Percentiles rank a stretch among this genome's conserved stretches.
Conservation (phyloP, 106 monocot genomes). For the Apostasia ramifera region DNA sequence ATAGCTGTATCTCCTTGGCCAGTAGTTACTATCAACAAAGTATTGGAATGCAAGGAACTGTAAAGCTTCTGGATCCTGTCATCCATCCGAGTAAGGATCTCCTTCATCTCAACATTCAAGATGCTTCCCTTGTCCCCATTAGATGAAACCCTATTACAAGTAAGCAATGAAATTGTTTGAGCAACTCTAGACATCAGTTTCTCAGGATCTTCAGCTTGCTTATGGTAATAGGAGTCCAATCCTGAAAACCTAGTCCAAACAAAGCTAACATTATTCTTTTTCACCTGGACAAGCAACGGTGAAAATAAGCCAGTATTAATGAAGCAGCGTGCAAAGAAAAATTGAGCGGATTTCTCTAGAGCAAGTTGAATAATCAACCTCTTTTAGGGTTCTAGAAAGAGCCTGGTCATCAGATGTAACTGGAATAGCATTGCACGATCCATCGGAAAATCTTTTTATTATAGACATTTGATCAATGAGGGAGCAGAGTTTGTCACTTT, state of each 20-base stretch:
- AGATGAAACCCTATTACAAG: not conserved
- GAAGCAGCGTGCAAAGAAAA: not conserved
- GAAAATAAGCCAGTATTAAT: not conserved
- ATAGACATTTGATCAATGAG: slow-evolving; percentile 36
- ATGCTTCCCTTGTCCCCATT: slow-evolving; percentile 8
- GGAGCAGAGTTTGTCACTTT: slow-evolving; percentile 37
- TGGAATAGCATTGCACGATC: slow-evolving; percentile 44
- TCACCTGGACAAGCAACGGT: slow-evolving; percentile 23
- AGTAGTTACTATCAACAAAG: slow-evolving; percentile 70
- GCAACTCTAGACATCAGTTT: slow-evolving; percentile 31
- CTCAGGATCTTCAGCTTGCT: slow-evolving; percentile 41
- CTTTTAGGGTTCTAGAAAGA: slow-evolving; percentile 44
- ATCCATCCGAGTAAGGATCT: slow-evolving; percentile 45
- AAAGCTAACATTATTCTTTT: slow-evolving; percentile 35
- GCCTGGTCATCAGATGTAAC: slow-evolving; percentile 36
- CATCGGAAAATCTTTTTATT: slow-evolving; percentile 45
- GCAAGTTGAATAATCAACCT: slow-evolving; percentile 19
- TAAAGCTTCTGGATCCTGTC: slow-evolving; percentile 54
- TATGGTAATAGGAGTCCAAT: slow-evolving; percentile 1
- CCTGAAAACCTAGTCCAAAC: slow-evolving; percentile 13
- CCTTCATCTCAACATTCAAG: slow-evolving; percentile 42
- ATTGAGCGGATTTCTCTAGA: not conserved
- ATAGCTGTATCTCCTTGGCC: slow-evolving; percentile 93
- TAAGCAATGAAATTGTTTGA: slow-evolving; percentile 3
- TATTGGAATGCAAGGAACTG: slow-evolving; percentile 58